A percentile compares a stretch with the other conserved stretches of the same genome.
These are phyloP conservation scores for Acidomyces sp. DNA, from an alignment of 495 filamentous ascomycete species.

Conservation along the genomic window DNA sequence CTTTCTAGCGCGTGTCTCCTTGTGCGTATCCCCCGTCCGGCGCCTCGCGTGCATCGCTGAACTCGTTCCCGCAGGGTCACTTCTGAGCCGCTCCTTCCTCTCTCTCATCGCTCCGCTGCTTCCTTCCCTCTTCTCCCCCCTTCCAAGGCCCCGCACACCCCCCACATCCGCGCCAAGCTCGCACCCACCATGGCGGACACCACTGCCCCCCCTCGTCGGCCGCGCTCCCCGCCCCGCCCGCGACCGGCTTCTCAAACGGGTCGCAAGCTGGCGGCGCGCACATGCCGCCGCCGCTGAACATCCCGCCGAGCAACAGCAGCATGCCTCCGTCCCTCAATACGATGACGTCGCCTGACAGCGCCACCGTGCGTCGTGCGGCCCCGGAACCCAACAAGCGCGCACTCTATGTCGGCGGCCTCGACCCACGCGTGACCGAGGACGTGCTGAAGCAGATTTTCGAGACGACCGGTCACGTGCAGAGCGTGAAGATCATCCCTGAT, in stretches of 20 bases:
- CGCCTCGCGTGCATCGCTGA: background rate
- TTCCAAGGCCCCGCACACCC: too few relatives aligned
- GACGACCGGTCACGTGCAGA: conserved; percentile 94
- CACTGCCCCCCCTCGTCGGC: conserved; percentile 1
- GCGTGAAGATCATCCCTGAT: conserved; percentile 98
- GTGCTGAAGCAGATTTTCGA: conserved; percentile 97
- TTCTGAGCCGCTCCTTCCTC: conserved; percentile 3
- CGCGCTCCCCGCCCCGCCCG: background rate
- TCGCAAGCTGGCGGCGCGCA: conserved; percentile 44
- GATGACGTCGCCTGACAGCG: conserved; percentile 51
- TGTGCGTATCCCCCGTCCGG: conserved; percentile 1
- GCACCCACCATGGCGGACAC: conserved; percentile 9
- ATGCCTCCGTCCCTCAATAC: conserved; percentile 94
- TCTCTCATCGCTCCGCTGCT: conserved; percentile 2
- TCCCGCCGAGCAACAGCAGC: conserved; percentile 92
- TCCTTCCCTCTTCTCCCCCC: conserved; percentile 4
- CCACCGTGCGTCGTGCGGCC: conserved; percentile 73
- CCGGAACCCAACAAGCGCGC: conserved; percentile 98
- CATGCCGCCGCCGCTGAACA: conserved; percentile 84
- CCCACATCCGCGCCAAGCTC: background rate
- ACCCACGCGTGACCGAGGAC: conserved; percentile 91
- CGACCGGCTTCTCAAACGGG: conserved; percentile 9
- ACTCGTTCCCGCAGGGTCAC: background rate
- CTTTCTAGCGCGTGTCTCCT: conserved; percentile 1
- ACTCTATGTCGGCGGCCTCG: conserved; percentile 89